Conservation (phyloP, 192 early-diverging fungal species). For the Coemansia sp. region DNA sequence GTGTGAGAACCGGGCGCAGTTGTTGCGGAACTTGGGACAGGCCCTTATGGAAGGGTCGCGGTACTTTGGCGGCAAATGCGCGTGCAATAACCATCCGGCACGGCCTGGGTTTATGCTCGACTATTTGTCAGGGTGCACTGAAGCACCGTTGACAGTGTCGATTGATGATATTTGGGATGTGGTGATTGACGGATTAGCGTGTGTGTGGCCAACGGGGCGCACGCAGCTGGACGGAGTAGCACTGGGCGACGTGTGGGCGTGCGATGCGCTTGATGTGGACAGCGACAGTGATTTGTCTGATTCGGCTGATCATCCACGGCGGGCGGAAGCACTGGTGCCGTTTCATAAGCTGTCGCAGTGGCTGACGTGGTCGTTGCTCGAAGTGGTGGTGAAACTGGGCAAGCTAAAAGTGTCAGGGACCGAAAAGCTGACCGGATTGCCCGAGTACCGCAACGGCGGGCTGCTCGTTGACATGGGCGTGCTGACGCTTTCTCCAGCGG, state of each 20-base stretch:
- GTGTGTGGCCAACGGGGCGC: constrained; percentile 86
- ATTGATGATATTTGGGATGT: constrained; percentile 78
- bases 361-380: constrained; percentile 91
- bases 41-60: constrained; percentile 55
- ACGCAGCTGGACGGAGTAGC: constrained; percentile 72
- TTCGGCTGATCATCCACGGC: no score
- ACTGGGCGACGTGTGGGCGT: constrained; percentile 92
- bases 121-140: constrained; percentile 65
- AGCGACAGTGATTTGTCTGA: background rate
- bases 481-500: constrained; percentile 59
- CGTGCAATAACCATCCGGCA: constrained; percentile 39
- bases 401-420: constrained; percentile 55
- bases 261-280: constrained; percentile 50
- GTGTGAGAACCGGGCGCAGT: constrained; percentile 68
- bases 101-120: constrained; percentile 86
- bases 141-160: constrained; percentile 54
- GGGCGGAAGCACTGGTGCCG: constrained; percentile 59
- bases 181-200: constrained; percentile 71
- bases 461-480: constrained; percentile 86
- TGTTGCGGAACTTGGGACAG: constrained; percentile 66
- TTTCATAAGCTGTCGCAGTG: constrained; percentile 97
- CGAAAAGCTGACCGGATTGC: constrained; percentile 79
- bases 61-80: constrained; percentile 58
- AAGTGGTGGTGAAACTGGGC: constrained; percentile 65
- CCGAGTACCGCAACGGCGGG: constrained; percentile 85